Conservation (phyloP, 345 rosid genomes). For the Brassica rapa region DNA sequence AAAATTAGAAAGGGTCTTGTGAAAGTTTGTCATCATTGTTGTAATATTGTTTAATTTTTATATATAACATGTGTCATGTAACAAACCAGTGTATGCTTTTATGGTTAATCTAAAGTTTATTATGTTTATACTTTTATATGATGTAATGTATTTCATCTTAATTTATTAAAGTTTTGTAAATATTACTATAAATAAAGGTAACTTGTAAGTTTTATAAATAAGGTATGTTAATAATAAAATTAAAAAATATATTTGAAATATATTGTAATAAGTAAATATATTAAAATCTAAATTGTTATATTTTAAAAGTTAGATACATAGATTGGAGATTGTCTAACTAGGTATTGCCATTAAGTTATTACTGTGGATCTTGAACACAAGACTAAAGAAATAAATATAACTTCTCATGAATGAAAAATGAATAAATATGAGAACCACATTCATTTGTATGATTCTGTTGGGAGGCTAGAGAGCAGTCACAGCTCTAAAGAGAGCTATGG, state of each 20-base stretch:
- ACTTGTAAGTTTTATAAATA: neutral
- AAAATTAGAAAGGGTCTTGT: constrained; percentile 7
- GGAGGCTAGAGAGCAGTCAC: neutral
- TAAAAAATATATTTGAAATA: no score
- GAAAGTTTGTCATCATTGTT: constrained; percentile 19
- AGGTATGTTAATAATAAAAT: no score
- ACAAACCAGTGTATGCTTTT: neutral
- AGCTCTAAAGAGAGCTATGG: neutral
- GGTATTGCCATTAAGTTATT: neutral
- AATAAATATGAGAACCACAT: neutral
- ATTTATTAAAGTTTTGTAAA: neutral
- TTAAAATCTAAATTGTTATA: no score
- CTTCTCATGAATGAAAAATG: neutral
- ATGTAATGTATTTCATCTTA: no score
- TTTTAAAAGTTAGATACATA: no score
- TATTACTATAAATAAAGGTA: neutral
- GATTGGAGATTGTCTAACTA: no score
- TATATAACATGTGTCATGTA: neutral
- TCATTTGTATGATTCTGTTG: neutral
- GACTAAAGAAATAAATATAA: no score
- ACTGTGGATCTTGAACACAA: neutral
- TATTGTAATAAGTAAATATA: no score
- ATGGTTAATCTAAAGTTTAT: neutral
- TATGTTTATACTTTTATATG: neutral
- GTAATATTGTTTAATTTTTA: constrained; percentile 27